Evolutionary conservation across 2,329 filamentous ascomycete genomes (phyloP), one percentile per base, ranked within the genome.

Genomic region (Sordariomycetes sp.): DNA sequence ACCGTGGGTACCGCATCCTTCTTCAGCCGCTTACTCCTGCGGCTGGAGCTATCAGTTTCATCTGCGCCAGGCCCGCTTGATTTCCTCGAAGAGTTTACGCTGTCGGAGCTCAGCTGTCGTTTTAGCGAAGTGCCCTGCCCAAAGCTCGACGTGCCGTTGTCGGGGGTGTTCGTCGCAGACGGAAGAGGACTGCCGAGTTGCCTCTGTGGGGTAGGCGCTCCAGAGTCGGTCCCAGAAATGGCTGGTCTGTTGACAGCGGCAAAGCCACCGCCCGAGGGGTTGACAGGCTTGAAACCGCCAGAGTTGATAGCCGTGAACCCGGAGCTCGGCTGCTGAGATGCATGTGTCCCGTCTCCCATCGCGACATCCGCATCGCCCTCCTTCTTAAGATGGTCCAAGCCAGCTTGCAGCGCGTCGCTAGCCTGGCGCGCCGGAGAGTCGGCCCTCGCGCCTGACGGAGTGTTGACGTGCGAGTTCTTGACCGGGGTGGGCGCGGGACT

Each of bases 21-120:
- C 70, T 94, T 95, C 13, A 96, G 77, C 51, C 94, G 84, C 74
- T 99, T 99, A 70, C 91, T 96, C 59, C 92, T 85, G 61, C 94
- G 82, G 62, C 87, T 89, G 60, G 81, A 81, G 62, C 74, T 76
- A 54, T 90, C 86, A 1, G 70, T 70, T 56, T 90, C 85, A 10
- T 81, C 80, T 36, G 74, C 76, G 51, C 78, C 75, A 12, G 66
- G 66, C 3, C 72, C 72, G 10, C 65, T 68, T 22, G 82, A 79
- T 60, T 76, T 78, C 61, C 70, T 76, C 1, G 70, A 63, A 0
- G 71, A 72, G 60, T 80, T 77, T 6, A 75, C 65, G 59, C 76
- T 79, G 36, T 81, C 79, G 58, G 71, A 78, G 64, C 85, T 89
- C 56, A 89, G 75, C 59, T 90, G 87, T 58, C 92, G 83, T 73